phyloP scores from a whole-genome alignment of 768 basidiomycete genomes.

The Daedaleopsis nitida region DNA sequence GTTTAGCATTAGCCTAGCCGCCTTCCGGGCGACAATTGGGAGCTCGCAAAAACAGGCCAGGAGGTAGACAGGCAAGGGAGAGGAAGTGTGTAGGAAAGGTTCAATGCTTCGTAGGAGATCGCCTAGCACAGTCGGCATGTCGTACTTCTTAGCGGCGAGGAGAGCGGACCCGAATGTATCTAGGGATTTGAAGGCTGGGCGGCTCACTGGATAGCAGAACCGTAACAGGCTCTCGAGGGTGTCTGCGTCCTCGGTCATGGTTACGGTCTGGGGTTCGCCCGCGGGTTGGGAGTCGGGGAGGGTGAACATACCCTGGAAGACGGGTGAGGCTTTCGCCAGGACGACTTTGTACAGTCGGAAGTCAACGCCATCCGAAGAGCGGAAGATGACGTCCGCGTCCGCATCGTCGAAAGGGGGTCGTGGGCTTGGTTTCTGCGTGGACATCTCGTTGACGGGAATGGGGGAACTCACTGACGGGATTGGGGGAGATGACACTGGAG shows the following conservation, averaged over 20 bases:
- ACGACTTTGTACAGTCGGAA: slow-evolving; percentile 7
- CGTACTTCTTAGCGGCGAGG: slow-evolving; percentile 28
- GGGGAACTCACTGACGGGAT: neutral
- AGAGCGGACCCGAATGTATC: slow-evolving; percentile 11
- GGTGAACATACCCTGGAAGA: slow-evolving; percentile 11
- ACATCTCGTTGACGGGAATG: neutral
- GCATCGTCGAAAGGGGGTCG: too few relatives aligned
- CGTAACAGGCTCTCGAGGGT: slow-evolving; percentile 14
- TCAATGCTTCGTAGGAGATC: too few relatives aligned
- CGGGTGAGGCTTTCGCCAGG: slow-evolving; percentile 11
- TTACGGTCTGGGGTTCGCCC: neutral
- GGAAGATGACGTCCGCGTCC: slow-evolving; percentile 28
- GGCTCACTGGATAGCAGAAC: slow-evolving; percentile 9
- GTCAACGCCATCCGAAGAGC: slow-evolving; percentile 5
- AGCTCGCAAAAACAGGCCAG: too few relatives aligned
- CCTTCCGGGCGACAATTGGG: neutral
- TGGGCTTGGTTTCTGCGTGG: slow-evolving; percentile 1
- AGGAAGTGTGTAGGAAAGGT: too few relatives aligned
- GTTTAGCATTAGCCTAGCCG: neutral
- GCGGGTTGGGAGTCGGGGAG: neutral
- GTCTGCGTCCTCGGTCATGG: slow-evolving; percentile 11
- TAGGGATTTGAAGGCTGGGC: slow-evolving; percentile 4
- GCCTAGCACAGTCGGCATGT: slow-evolving; percentile 3
- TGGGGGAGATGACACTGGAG: too few relatives aligned
- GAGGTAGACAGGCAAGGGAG: too few relatives aligned